Percentiles rank a stretch among this genome's conserved stretches.
Evolutionary conservation across 306 rosid species (phyloP).

Genomic region (Rosa multiflora): DNA sequence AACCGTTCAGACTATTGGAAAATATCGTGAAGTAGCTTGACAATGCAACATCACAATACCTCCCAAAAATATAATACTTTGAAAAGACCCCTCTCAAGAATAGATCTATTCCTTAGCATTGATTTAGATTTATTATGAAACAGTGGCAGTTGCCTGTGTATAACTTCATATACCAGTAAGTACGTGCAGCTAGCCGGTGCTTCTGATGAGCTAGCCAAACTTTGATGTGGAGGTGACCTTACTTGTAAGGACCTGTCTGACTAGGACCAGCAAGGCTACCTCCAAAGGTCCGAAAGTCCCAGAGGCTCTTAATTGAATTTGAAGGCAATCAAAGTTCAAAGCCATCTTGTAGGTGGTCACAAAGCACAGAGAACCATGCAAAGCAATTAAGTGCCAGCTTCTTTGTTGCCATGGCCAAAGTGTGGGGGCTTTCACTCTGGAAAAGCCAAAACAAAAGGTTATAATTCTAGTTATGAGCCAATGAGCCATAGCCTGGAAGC

Average conservation of each 20-base stretch:
- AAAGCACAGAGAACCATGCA: neutral
- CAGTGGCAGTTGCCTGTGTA: conserved; percentile 1
- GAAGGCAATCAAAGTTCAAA: neutral
- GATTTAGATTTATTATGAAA: neutral
- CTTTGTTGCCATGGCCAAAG: neutral
- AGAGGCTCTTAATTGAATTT: neutral
- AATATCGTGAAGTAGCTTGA: neutral
- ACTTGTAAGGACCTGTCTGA: neutral
- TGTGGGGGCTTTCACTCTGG: conserved; percentile 7
- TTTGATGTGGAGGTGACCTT: conserved; percentile 21
- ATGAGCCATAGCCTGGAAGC: conserved; percentile 1
- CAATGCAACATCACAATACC: neutral
- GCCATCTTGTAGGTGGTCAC: neutral
- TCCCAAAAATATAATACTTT: neutral
- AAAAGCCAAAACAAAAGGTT: conserved; percentile 11
- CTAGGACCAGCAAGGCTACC: neutral
- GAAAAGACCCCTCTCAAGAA: neutral
- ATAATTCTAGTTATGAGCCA: conserved; percentile 8
- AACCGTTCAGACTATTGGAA: neutral
- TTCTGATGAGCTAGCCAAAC: neutral
- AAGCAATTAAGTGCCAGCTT: conserved; percentile 6
- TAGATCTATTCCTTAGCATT: neutral
- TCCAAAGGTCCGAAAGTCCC: neutral
- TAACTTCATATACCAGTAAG: neutral
- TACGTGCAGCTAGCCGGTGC: neutral